Evolutionary conservation across 164 flowering plant genomes (phyloP), one percentile per base, ranked within the genome.

Genomic region (Vitis riparia): DNA sequence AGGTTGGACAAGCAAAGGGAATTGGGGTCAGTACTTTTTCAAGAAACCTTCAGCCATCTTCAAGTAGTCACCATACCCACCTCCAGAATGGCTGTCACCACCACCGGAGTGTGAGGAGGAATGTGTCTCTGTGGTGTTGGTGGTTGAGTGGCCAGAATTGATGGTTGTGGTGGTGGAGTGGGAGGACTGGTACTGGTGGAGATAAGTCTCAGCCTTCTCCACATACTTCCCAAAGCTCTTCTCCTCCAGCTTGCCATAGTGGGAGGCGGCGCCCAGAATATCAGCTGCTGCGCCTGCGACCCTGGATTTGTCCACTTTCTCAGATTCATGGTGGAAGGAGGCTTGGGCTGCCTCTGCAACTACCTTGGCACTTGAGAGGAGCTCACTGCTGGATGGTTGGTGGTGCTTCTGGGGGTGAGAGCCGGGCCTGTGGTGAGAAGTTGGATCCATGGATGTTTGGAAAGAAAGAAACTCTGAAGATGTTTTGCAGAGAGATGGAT

Each of bases 41-140:
- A 86, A 60, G 74, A 86, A 82, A 11, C 83, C 86, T 71, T 80
- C 58, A 59, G 89, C 87, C 87, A 79, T 70, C 77, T 86, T 86
- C 27, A 86, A 19, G 76, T 80, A 80, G 8, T 75, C 89, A 30
- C 84, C 87, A 51, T 48, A 74, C 27, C 85, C 87, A 30, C 83
- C 37, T 65, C 73, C 86, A 3, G 74, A 63, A 15, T 69, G 52
- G 6, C 44, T 63, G 5, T 48, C 73, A 15, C 16, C 75, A 4
- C 57, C 82, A 3, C 59, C 49, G 5, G 78, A 48, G 9, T 66
- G 65, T 3, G 77, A 19, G 17, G 61, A 3, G 3, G 44, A 14
- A 7, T 13, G 61, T 10, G 73, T 7, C 53, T 11, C n/a, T 59
- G 62, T 29, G 59, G 78, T 55, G 51, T 55, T 49, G 52, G 73